Conservation (phyloP, 306 rosid species). For the Sindora glabra region DNA sequence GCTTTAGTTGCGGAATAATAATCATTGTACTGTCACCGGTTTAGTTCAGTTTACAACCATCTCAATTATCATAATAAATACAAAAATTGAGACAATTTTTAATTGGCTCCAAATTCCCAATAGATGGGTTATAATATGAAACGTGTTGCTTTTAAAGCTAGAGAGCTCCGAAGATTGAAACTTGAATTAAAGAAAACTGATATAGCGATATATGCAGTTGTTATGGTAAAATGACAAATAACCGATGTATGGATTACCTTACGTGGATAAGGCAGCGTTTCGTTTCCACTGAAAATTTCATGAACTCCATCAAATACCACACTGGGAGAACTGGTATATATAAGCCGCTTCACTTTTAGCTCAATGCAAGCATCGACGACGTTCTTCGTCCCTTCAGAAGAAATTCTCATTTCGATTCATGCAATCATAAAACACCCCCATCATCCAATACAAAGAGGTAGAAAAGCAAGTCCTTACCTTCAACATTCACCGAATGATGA, state of each 20-base stretch:
- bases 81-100: background rate
- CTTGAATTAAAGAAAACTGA: background rate
- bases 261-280: constrained; percentile 69
- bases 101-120: background rate
- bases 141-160: background rate
- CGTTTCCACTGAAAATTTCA: constrained; percentile 59
- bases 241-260: constrained; percentile 39
- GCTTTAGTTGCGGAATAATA: constrained; percentile 91
- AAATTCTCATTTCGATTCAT: background rate
- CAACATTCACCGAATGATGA: constrained; percentile 82
- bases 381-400: constrained; percentile 65
- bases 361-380: constrained; percentile 78
- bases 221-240: background rate
- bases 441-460: background rate
- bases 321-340: constrained; percentile 88
- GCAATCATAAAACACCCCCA: background rate
- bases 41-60: constrained; percentile 1
- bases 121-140: background rate
- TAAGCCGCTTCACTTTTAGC: constrained; percentile 68
- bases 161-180: background rate
- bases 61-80: constrained; percentile 1
- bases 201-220: background rate
- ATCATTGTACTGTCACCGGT: constrained; percentile 71
- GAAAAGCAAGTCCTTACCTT: constrained; percentile 35
- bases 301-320: constrained; percentile 92